Conservation (phyloP, 805 yeast genomes). For the Scheffersomyces stipitis region DNA sequence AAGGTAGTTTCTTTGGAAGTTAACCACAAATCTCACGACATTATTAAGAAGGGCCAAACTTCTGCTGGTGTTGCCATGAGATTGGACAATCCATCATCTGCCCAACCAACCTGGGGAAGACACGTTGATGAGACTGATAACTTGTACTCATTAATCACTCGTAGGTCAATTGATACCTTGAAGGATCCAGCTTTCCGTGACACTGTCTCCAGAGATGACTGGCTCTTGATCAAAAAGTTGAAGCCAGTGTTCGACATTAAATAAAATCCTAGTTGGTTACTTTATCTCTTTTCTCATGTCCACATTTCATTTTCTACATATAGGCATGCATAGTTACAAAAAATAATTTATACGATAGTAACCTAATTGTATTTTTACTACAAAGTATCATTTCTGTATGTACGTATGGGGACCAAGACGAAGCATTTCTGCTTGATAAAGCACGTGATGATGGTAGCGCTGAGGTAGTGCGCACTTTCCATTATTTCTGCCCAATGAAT, state of each 20-base stretch:
- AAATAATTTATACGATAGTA: too few relatives aligned
- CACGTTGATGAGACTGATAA: slow-evolving; percentile 93
- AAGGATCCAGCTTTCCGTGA: slow-evolving; percentile 98
- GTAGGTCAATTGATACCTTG: slow-evolving; percentile 93
- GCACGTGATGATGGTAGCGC: too few relatives aligned
- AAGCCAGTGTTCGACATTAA: slow-evolving; percentile 86
- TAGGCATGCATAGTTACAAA: too few relatives aligned
- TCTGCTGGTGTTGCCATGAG: slow-evolving; percentile 99
- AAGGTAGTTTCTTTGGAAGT: slow-evolving; percentile 92
- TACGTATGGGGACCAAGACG: too few relatives aligned
- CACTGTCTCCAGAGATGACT: slow-evolving; percentile 90
- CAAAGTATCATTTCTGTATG: too few relatives aligned
- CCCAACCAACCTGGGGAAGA: slow-evolving; percentile 98
- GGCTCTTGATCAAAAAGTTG: slow-evolving; percentile 87
- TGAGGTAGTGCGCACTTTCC: not conserved
- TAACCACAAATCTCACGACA: slow-evolving; percentile 79
- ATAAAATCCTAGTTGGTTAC: slow-evolving; percentile 32
- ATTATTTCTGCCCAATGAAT: not conserved
- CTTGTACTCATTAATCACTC: slow-evolving; percentile 83
- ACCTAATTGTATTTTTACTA: too few relatives aligned
- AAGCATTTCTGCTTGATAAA: too few relatives aligned
- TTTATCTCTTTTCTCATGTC: too few relatives aligned
- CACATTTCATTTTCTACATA: too few relatives aligned
- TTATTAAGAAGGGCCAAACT: slow-evolving; percentile 91
- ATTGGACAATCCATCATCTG: slow-evolving; percentile 86